Conservation (phyloP, 306 rosid species). For the Inga laurina region DNA sequence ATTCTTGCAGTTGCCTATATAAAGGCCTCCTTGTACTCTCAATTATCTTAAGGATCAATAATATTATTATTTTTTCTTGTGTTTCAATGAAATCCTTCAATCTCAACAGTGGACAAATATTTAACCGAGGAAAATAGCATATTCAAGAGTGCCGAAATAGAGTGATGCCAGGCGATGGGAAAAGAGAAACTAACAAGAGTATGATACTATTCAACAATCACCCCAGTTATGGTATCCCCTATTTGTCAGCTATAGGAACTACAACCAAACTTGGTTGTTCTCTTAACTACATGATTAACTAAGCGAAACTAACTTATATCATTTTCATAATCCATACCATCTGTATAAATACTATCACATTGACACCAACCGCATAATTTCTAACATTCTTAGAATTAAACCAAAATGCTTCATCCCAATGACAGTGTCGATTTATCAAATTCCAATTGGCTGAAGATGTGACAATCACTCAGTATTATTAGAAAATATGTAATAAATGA, state of each 20-base stretch:
- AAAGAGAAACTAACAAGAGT: neutral
- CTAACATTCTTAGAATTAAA: slow-evolving; percentile 10
- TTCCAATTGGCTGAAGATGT: neutral
- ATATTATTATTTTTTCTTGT: too few relatives aligned
- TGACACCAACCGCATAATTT: neutral
- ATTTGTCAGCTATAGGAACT: neutral
- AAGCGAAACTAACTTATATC: neutral
- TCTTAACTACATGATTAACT: neutral
- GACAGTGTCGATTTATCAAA: neutral
- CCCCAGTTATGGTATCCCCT: neutral
- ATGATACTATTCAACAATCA: neutral
- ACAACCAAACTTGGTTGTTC: neutral
- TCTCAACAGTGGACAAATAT: neutral
- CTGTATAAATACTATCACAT: neutral
- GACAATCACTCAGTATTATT: neutral
- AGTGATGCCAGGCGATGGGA: neutral
- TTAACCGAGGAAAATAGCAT: neutral
- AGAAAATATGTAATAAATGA: neutral
- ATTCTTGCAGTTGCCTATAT: too few relatives aligned
- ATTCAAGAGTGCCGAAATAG: neutral
- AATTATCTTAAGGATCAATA: too few relatives aligned
- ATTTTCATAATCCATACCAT: neutral
- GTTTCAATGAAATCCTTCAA: too few relatives aligned
- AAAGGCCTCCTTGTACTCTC: too few relatives aligned
- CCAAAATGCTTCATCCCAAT: neutral